Conservation (phyloP, 176 grass and related monocot species). For the Oropetium thomaeum region DNA sequence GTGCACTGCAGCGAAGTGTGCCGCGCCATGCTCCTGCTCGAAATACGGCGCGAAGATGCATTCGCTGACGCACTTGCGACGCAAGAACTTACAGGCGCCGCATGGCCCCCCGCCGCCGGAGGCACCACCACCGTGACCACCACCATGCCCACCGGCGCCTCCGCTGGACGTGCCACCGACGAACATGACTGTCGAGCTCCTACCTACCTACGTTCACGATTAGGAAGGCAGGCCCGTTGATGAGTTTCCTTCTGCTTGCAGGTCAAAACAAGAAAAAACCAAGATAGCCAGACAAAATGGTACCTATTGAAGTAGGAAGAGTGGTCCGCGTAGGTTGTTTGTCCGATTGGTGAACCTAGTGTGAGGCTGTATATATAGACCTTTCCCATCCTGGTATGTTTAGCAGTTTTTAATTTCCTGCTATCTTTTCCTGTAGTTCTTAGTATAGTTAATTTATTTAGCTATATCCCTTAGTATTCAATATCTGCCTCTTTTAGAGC, state of each 20-base stretch:
- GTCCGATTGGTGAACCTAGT: constrained; percentile 41
- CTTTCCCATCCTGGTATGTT: neutral
- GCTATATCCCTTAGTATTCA: constrained; percentile 17
- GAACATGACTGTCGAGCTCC: neutral
- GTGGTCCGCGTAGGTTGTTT: neutral
- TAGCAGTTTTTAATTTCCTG: neutral
- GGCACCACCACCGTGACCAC: too few species aligned
- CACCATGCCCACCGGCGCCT: too few species aligned
- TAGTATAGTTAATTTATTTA: neutral
- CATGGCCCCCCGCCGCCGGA: constrained; percentile 53
- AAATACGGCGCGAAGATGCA: constrained; percentile 99
- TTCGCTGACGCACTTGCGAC: constrained; percentile 86
- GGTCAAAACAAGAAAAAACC: neutral
- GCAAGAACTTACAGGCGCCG: constrained; percentile 92
- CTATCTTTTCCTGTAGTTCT: neutral
- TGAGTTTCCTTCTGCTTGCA: neutral
- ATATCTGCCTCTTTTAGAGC: constrained; percentile 44
- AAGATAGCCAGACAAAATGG: neutral
- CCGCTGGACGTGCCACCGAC: neutral
- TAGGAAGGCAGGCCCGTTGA: neutral
- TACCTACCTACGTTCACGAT: neutral
- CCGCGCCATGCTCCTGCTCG: constrained; percentile 84
- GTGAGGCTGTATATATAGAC: neutral
- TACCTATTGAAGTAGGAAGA: constrained; percentile 17
- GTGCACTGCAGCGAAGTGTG: constrained; percentile 95